Percentiles rank a stretch among this genome's conserved stretches.
Conservation (phyloP, 306 rosid species). For the Mimosa bimucronata region DNA sequence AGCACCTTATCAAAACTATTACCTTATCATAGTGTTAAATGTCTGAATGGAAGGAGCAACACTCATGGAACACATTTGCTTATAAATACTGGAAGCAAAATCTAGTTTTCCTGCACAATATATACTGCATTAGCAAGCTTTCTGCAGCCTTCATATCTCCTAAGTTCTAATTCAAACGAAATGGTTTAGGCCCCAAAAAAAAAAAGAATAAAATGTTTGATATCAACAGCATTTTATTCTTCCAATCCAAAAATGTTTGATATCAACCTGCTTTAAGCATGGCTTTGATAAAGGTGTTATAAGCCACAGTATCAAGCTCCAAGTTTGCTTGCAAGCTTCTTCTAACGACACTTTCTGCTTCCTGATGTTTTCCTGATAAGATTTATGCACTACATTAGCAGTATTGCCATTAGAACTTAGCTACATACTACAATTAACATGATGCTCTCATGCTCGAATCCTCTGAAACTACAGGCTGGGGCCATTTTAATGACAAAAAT, state of each 20-base stretch:
- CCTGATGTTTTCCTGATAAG: slow-evolving; percentile 72
- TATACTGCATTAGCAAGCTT: slow-evolving; percentile 43
- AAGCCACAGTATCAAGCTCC: slow-evolving; percentile 94
- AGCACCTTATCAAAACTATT: slow-evolving; percentile 28
- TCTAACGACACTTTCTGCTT: slow-evolving; percentile 66
- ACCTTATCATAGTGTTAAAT: slow-evolving; percentile 93
- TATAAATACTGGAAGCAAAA: slow-evolving; percentile 70
- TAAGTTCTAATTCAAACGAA: slow-evolving; percentile 30
- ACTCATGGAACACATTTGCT: slow-evolving; percentile 66
- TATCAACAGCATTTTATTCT: too few species aligned
- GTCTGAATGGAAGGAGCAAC: slow-evolving; percentile 86
- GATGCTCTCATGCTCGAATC: not conserved
- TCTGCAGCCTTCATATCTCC: slow-evolving; percentile 20
- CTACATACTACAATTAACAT: slow-evolving; percentile 27
- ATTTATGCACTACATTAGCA: slow-evolving; percentile 22
- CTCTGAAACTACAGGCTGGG: not conserved
- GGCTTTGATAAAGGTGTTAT: slow-evolving; percentile 90
- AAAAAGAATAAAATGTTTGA: not conserved
- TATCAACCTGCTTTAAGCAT: slow-evolving; percentile 83
- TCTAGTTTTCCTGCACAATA: slow-evolving; percentile 69
- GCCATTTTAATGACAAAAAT: not conserved
- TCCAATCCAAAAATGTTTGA: slow-evolving; percentile 30
- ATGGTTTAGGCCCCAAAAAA: not conserved
- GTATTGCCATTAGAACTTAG: slow-evolving; percentile 21
- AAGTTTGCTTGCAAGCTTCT: slow-evolving; percentile 56